Percentiles rank a stretch among this genome's conserved stretches.
Evolutionary conservation across 2,329 filamentous ascomycete species (phyloP).

Genomic region (Hirsutella minnesotensis): DNA sequence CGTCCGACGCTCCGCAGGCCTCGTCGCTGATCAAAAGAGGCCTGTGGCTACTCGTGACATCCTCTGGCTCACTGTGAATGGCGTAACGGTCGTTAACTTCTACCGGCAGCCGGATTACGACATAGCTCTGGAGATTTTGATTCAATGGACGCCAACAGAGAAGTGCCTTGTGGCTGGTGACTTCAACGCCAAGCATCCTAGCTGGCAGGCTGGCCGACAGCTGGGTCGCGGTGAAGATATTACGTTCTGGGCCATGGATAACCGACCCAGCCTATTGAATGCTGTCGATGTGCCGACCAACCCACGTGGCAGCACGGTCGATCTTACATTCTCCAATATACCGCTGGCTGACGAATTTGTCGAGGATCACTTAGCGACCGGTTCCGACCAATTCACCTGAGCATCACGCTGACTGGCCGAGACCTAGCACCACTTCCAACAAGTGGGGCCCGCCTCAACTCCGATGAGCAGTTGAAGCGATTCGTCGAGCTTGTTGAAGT

Average conservation of each 20-base stretch:
- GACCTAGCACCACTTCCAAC: neutral
- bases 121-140: conserved; percentile 5
- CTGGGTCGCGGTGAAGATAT: neutral
- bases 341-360: conserved; percentile 4
- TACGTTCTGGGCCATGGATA: neutral
- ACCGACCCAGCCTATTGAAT: conserved; percentile 6
- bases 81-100: conserved; percentile 7
- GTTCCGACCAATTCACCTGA: conserved; percentile 8
- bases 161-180: conserved; percentile 8
- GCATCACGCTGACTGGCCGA: neutral
- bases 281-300: conserved; percentile 6
- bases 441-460: conserved; percentile 4
- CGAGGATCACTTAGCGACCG: conserved; percentile 8
- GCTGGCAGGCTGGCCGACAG: conserved; percentile 5
- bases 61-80: conserved; percentile 7
- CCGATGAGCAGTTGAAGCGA: conserved; percentile 6
- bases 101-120: conserved; percentile 5
- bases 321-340: conserved; percentile 8
- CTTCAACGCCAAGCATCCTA: conserved; percentile 8
- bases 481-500: conserved; percentile 6
- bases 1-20: neutral
- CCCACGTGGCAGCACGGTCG: conserved; percentile 6
- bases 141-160: conserved; percentile 3
- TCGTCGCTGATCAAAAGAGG: conserved; percentile 6
- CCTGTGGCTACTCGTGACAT: conserved; percentile 5